Conservation (phyloP, 2,329 filamentous ascomycete species). For the Alternaria hordeiaustralica region DNA sequence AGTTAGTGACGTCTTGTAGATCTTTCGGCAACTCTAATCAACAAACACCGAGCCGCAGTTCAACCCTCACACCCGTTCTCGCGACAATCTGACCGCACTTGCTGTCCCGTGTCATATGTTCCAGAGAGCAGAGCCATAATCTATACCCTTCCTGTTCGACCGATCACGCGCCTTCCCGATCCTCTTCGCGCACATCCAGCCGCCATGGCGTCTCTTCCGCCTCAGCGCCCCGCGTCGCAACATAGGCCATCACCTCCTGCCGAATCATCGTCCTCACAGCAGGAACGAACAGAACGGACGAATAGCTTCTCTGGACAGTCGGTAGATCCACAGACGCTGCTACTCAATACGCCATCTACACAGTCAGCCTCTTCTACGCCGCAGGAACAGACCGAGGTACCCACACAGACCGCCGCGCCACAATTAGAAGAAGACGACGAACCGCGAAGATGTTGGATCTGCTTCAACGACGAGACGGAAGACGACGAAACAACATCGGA, state of each 20-base stretch:
- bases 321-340: constrained; percentile 55
- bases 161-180: neutral
- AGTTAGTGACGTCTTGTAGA: constrained; percentile 20
- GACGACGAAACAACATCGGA: constrained; percentile 65
- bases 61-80: neutral
- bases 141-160: neutral
- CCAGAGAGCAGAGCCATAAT: no score
- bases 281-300: constrained; percentile 31
- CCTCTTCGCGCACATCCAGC: neutral
- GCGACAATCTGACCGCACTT: neutral
- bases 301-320: constrained; percentile 50
- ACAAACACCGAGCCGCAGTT: constrained; percentile 23
- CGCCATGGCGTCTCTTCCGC: constrained; percentile 53
- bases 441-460: constrained; percentile 70
- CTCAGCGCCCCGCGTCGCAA: constrained; percentile 45
- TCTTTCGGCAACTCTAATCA: constrained; percentile 23
- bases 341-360: constrained; percentile 47
- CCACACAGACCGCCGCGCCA: constrained; percentile 12
- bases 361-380: constrained; percentile 18
- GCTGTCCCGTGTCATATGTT: neutral
- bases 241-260: constrained; percentile 38
- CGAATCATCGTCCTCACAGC: constrained; percentile 23
- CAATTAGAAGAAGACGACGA: constrained; percentile 43
- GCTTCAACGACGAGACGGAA: constrained; percentile 70
- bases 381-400: constrained; percentile 22